phyloP scores from a whole-genome alignment of 2,329 filamentous ascomycete species.

The Orbilia brochopaga region DNA sequence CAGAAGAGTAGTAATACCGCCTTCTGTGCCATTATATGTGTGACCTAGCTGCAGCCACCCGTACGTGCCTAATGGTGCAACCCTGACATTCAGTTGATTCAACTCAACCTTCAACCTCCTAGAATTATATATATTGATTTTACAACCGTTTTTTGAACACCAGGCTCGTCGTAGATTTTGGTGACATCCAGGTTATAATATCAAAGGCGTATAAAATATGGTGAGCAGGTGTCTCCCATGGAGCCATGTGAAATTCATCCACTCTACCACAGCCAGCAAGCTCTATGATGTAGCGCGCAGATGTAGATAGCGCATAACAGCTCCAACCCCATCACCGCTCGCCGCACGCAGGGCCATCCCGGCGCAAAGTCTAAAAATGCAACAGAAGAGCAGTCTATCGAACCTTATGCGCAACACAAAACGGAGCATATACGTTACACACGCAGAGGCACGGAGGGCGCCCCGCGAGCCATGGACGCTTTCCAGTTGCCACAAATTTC shows the following conservation, averaged over 20 bases:
- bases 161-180: too few species aligned
- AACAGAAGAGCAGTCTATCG: conserved; percentile 15
- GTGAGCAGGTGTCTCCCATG: too few species aligned
- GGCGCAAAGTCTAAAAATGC: conserved; percentile 20
- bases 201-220: too few species aligned
- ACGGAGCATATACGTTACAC: not conserved
- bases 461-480: not conserved
- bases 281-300: too few species aligned
- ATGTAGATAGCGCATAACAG: conserved; percentile 19
- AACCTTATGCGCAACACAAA: conserved; percentile 25
- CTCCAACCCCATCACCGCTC: conserved; percentile 22
- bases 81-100: too few species aligned
- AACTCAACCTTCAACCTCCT: too few species aligned
- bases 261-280: too few species aligned
- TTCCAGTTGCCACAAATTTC: not conserved
- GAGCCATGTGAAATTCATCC: too few species aligned
- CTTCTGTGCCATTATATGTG: not conserved
- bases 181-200: too few species aligned
- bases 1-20: not conserved
- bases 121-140: too few species aligned
- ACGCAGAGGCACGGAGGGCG: not conserved
- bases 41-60: too few species aligned
- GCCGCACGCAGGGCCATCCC: not conserved
- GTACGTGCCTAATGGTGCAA: too few species aligned
- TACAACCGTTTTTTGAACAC: not conserved